Evolutionary conservation across 169 alveolate genomes (phyloP).

Genomic region (Cryptosporidium sp.): DNA sequence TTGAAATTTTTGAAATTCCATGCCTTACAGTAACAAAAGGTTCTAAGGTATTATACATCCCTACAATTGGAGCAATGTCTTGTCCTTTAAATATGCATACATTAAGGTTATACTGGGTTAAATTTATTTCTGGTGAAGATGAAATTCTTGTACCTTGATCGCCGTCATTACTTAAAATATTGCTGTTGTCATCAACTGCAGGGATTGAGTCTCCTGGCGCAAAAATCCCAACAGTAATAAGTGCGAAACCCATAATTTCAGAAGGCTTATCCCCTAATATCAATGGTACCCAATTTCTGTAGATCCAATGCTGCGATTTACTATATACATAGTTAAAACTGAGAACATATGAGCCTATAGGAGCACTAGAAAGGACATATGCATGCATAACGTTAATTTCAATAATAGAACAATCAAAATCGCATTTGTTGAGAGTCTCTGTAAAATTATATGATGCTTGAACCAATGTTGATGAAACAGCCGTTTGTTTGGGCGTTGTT

Average conservation of each 20-base stretch:
- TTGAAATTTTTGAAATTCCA: conserved; percentile 84
- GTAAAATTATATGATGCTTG: conserved; percentile 86
- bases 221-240: conserved; percentile 86
- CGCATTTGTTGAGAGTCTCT: conserved; percentile 82
- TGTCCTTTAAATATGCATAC: conserved; percentile 82
- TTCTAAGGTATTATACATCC: conserved; percentile 78
- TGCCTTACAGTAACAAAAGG: conserved; percentile 87
- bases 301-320: conserved; percentile 87
- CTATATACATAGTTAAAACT: conserved; percentile 85
- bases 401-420: conserved; percentile 83
- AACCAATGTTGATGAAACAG: conserved; percentile 84
- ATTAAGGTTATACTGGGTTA: conserved; percentile 76
- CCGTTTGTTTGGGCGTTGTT: conserved; percentile 81
- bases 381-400: conserved; percentile 85
- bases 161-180: conserved; percentile 36
- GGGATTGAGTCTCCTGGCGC: conserved; percentile 90
- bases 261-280: conserved; percentile 79
- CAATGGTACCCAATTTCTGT: conserved; percentile 86
- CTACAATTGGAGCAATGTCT: conserved; percentile 79
- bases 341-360: conserved; percentile 86
- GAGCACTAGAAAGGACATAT: conserved; percentile 84
- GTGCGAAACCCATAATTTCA: conserved; percentile 82
- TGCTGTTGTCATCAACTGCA: conserved; percentile 83
- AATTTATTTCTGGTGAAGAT: conserved; percentile 61
- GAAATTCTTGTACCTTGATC: conserved; percentile 64